These are phyloP conservation scores for Neurospora cerealis DNA, from an alignment of 495 filamentous ascomycete genomes.

Conservation along the genomic window DNA sequence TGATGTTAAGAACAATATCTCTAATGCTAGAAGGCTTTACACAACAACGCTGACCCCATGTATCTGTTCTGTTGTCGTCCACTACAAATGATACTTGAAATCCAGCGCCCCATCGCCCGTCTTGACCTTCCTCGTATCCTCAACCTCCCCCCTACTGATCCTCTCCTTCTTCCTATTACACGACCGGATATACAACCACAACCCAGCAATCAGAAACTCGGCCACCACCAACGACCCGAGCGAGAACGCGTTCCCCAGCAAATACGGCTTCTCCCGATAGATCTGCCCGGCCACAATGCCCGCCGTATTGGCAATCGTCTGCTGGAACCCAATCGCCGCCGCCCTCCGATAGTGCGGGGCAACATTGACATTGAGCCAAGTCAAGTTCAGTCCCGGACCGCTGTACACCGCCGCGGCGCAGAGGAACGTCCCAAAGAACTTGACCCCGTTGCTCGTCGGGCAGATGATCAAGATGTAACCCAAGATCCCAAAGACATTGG, in stretches of 20 bases:
- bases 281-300: conserved; percentile 46
- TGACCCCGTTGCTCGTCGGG: conserved; percentile 22
- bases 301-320: conserved; percentile 45
- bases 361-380: conserved; percentile 49
- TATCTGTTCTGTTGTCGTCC: neutral
- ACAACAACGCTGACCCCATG: neutral
- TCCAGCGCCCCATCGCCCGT: conserved; percentile 40
- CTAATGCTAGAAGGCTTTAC: neutral
- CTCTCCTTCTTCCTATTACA: conserved; percentile 33
- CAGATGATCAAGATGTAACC: conserved; percentile 44
- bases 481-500: conserved; percentile 37
- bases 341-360: conserved; percentile 49
- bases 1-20: neutral
- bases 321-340: conserved; percentile 45
- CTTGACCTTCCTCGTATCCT: conserved; percentile 33
- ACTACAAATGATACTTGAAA: conserved; percentile 30
- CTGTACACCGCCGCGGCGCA: conserved; percentile 41
- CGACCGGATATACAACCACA: conserved; percentile 32
- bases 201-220: conserved; percentile 25
- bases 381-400: conserved; percentile 41
- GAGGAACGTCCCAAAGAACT: conserved; percentile 49
- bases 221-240: conserved; percentile 33
- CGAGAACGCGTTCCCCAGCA: conserved; percentile 39
- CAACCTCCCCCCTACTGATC: conserved; percentile 30
- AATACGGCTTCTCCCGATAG: conserved; percentile 41